Base-by-base conservation (phyloP, 2,329 filamentous ascomycete species). In the Pestalotiopsis sp. region DNA sequence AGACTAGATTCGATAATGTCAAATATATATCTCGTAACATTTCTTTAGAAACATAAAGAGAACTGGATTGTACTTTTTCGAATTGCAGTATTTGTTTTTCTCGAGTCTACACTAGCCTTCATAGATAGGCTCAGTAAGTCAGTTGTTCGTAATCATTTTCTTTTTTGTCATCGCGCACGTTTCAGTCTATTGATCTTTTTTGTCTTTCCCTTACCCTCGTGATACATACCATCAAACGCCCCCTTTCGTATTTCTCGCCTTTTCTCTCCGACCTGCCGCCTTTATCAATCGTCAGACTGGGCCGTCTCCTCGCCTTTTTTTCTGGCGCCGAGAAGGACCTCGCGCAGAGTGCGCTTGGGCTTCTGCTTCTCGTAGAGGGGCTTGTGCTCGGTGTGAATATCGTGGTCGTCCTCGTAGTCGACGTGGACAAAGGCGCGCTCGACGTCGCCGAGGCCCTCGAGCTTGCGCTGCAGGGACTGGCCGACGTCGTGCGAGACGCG, bases 401-500 rank as follows among this genome's bases (percentile, higher is more conserved):
- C 76, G 66, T 84, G 82, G 25, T 79, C 77, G 61, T 82, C 77
- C 67, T 84, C 80, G 64, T 84, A 83, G 73, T 84, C 82, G 56
- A 83, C 80, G 66, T 84, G 82, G 61, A 84, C 82, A 68, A 84
- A 84, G 0, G 82, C 82, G 61, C 82, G 76, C 75, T 84, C 82
- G 14, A 84, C 82, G 66, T 80, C 76, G 2, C 70, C 73, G 23
- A 82, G 71, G 61, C 85, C 87, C 78, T 90, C 88, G 13, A 90
- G 81, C 77, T 90, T 90, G 59, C 88, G 83, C 77, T 90, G 88
- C 64, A 90, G 76, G 11, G 83, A 82, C 75, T 90, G 88, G 25
- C 85, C 86, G 31, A 90, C 85, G 71, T 90, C 88, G 72, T 90
- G 88, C 2, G 87, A 87, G 65, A 89, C 80, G 69, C 83, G 86